Evolutionary conservation across 2,329 filamentous ascomycete species (phyloP).

Genomic region (Fusarium sp.): DNA sequence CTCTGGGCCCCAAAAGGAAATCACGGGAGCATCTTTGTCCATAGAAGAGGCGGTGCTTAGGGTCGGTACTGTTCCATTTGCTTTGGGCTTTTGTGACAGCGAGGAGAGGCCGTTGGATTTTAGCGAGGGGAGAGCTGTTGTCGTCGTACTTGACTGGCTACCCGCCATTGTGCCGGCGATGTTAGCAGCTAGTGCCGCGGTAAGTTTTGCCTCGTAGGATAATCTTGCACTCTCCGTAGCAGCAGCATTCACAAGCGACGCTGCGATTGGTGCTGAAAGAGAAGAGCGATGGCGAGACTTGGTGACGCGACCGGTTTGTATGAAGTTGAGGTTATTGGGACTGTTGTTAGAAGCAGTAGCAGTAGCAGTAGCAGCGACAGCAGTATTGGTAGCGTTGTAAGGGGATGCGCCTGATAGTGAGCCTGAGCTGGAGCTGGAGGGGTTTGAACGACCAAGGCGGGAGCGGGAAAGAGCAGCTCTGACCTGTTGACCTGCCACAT

Average conservation of each 20-base stretch:
- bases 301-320: slow-evolving; percentile 41
- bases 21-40: slow-evolving; percentile 59
- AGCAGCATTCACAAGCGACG: slow-evolving; percentile 32
- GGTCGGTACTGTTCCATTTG: slow-evolving; percentile 14
- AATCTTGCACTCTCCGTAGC: slow-evolving; percentile 34
- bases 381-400: slow-evolving; percentile 26
- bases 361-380: not conserved
- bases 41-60: slow-evolving; percentile 26
- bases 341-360: not conserved
- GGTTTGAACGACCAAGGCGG: slow-evolving; percentile 29
- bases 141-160: slow-evolving; percentile 22
- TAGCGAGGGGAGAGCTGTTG: slow-evolving; percentile 29
- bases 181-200: slow-evolving; percentile 27
- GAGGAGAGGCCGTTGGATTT: slow-evolving; percentile 19
- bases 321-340: slow-evolving; percentile 19
- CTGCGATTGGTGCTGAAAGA: slow-evolving; percentile 32
- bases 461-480: slow-evolving; percentile 34
- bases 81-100: slow-evolving; percentile 11
- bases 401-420: slow-evolving; percentile 18
- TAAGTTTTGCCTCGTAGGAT: slow-evolving; percentile 33
- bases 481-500: slow-evolving; percentile 34
- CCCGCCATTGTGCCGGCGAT: slow-evolving; percentile 18
- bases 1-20: slow-evolving; percentile 66
- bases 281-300: slow-evolving; percentile 38
- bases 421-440: slow-evolving; percentile 21